Evolutionary conservation across 768 basidiomycete genomes (phyloP).

Genomic region (Amanita phalloides): DNA sequence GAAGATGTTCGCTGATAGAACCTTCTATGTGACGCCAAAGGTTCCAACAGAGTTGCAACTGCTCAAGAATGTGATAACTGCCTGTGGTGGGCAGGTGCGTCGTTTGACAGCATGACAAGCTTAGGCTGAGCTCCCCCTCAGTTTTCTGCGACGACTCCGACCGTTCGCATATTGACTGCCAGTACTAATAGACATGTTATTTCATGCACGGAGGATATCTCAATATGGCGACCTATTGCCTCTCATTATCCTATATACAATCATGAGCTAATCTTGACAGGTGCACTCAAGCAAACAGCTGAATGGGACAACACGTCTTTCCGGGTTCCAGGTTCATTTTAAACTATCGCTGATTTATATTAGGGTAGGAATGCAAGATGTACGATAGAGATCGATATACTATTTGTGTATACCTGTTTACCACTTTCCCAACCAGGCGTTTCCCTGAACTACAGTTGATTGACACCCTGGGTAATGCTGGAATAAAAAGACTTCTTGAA

Average conservation of each 20-base stretch:
- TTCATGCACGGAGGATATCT: constrained; percentile 51
- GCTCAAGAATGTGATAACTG: constrained; percentile 57
- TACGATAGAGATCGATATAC: background rate
- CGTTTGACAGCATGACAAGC: background rate
- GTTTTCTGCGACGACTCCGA: constrained; percentile 40
- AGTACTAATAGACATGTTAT: constrained; percentile 48
- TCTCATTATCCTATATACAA: constrained; percentile 48
- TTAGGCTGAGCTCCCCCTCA: constrained; percentile 10
- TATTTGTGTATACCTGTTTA: no score
- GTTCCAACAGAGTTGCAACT: constrained; percentile 48
- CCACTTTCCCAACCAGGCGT: no score
- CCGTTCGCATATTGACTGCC: constrained; percentile 40
- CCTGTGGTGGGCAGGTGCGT: constrained; percentile 63
- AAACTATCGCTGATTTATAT: background rate
- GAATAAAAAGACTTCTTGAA: no score
- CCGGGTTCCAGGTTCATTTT: constrained; percentile 16
- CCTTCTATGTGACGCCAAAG: constrained; percentile 67
- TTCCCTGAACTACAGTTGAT: no score
- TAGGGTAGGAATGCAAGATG: background rate
- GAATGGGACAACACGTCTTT: constrained; percentile 44
- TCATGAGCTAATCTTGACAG: constrained; percentile 55
- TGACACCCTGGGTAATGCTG: no score
- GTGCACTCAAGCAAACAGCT: constrained; percentile 54
- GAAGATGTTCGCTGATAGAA: constrained; percentile 50
- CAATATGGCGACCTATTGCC: constrained; percentile 56